Evolutionary conservation across 306 rosid species (phyloP).

Genomic region (cucumber (Cucumis sativus)): Cucumber_9930_V3 NC_026661.2:6106001-6106500

Average conservation of each 20-base stretch:
- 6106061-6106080: background rate
- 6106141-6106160: background rate
- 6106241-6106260: background rate
- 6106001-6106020: slow-evolving; percentile 79
- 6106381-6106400: background rate
- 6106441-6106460: background rate
- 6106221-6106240: background rate
- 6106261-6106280: background rate
- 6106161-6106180: background rate
- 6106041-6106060: slow-evolving; percentile 8
- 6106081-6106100: background rate
- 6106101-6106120: background rate
- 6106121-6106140: background rate
- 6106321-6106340: background rate
- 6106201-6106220: background rate
- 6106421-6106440: background rate
- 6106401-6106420: background rate
- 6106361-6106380: background rate
- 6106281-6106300: background rate
- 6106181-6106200: background rate
- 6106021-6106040: background rate
- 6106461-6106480: background rate
- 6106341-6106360: too few relatives aligned
- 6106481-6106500: background rate
- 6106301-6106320: background rate